Percentiles rank a stretch among this genome's conserved stretches.
phyloP scores from a whole-genome alignment of 2,329 filamentous ascomycete genomes.

The Botrytis tulipae region DNA sequence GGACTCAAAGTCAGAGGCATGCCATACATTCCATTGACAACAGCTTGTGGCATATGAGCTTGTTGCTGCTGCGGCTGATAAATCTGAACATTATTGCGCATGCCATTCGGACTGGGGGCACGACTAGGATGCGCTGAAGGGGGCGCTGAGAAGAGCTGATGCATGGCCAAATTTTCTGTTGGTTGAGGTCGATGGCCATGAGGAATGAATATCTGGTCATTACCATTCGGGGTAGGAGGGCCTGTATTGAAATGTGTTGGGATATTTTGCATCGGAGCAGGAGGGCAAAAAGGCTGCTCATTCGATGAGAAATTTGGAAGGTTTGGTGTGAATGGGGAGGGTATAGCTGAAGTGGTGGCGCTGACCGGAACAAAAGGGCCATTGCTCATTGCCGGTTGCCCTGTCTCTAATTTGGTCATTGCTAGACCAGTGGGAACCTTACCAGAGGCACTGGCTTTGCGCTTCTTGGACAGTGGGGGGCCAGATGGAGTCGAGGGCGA shows the following conservation, averaged over 20 bases:
- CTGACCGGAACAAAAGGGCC: conserved; percentile 39
- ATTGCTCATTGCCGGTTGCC: conserved; percentile 39
- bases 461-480: conserved; percentile 73
- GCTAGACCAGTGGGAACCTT: conserved; percentile 72
- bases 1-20: conserved; percentile 51
- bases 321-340: conserved; percentile 55
- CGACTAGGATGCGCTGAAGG: conserved; percentile 72
- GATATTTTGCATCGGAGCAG: conserved; percentile 32
- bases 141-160: conserved; percentile 69
- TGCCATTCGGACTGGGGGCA: conserved; percentile 66
- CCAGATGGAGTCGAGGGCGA: conserved; percentile 66
- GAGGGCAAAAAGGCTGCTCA: conserved; percentile 34
- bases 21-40: conserved; percentile 51
- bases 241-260: conserved; percentile 53
- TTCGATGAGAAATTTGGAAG: conserved; percentile 45
- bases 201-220: conserved; percentile 58
- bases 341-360: conserved; percentile 42
- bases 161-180: conserved; percentile 62
- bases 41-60: conserved; percentile 48
- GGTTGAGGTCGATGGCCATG: conserved; percentile 58
- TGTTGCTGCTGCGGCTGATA: conserved; percentile 43
- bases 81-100: conserved; percentile 48
- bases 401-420: conserved; percentile 78
- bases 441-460: conserved; percentile 69
- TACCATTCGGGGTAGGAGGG: conserved; percentile 65